These are phyloP conservation scores for Corymbia maculata DNA, from an alignment of 345 rosid species.

Conservation along the genomic window DNA sequence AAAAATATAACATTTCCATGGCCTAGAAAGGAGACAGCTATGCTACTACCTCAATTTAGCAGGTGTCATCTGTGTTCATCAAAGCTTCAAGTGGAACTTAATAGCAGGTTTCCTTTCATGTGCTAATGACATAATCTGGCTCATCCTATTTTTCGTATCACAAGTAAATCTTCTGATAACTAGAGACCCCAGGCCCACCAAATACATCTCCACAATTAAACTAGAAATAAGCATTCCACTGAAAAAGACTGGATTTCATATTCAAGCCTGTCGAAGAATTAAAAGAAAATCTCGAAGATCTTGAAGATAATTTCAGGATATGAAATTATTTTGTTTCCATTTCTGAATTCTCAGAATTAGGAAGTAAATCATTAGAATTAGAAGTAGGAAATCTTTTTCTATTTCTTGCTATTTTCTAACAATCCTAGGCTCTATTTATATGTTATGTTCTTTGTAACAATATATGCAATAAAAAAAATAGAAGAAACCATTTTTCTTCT, in stretches of 20 bases:
- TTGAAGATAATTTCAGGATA: too few species aligned
- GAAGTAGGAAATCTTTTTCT: too few species aligned
- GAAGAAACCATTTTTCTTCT: too few species aligned
- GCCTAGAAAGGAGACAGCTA: not conserved
- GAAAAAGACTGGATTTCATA: not conserved
- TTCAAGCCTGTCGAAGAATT: not conserved
- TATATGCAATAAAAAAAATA: too few species aligned
- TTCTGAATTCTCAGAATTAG: too few species aligned
- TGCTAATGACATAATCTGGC: not conserved
- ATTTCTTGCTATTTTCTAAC: too few species aligned
- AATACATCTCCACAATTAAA: not conserved
- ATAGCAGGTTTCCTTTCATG: not conserved
- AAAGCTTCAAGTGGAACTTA: not conserved
- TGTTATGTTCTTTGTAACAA: too few species aligned
- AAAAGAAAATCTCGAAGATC: too few species aligned
- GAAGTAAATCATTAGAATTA: too few species aligned
- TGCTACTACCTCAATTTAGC: not conserved
- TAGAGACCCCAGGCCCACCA: not conserved
- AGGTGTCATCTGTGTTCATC: not conserved
- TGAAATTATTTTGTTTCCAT: too few species aligned
- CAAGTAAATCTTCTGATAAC: not conserved
- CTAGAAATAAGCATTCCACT: not conserved
- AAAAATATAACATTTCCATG: not conserved
- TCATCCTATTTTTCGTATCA: not conserved
- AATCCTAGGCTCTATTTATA: too few species aligned